Percentiles rank a stretch among this genome's conserved stretches.
phyloP scores from a whole-genome alignment of 345 rosid genomes.

The Erodium maritimum region DNA sequence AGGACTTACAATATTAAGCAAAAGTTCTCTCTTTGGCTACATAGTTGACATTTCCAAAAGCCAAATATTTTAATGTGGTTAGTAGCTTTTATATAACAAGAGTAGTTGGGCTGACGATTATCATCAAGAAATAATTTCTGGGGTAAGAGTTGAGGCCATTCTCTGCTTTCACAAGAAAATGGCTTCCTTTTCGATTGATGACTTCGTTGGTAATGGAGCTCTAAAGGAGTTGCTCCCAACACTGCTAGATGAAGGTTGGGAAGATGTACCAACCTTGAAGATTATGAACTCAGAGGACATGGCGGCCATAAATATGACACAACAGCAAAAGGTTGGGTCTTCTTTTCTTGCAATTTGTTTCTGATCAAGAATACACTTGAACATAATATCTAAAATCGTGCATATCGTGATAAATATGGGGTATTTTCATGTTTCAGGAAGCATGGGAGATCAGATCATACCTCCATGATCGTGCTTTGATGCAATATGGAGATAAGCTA shows the following conservation, averaged over 20 bases:
- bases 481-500: conserved; percentile 41
- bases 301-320: conserved; percentile 44
- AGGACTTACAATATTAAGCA: too few relatives aligned
- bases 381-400: too few relatives aligned
- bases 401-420: neutral
- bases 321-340: conserved; percentile 44
- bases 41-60: too few relatives aligned
- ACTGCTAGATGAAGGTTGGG: conserved; percentile 63
- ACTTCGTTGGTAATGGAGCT: conserved; percentile 46
- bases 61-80: too few relatives aligned
- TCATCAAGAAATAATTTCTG: too few relatives aligned
- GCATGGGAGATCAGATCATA: conserved; percentile 51
- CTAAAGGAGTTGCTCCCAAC: conserved; percentile 36
- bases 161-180: conserved; percentile 21
- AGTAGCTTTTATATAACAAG: too few relatives aligned
- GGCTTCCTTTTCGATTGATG: conserved; percentile 53
- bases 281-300: conserved; percentile 48
- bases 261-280: conserved; percentile 59
- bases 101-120: too few relatives aligned
- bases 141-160: too few relatives aligned
- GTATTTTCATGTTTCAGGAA: conserved; percentile 19
- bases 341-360: too few relatives aligned
- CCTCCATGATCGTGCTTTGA: conserved; percentile 50
- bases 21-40: too few relatives aligned
- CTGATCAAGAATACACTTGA: too few relatives aligned